phyloP scores from a whole-genome alignment of 208 protist genomes.

The Crithidia acanthocephali region DNA sequence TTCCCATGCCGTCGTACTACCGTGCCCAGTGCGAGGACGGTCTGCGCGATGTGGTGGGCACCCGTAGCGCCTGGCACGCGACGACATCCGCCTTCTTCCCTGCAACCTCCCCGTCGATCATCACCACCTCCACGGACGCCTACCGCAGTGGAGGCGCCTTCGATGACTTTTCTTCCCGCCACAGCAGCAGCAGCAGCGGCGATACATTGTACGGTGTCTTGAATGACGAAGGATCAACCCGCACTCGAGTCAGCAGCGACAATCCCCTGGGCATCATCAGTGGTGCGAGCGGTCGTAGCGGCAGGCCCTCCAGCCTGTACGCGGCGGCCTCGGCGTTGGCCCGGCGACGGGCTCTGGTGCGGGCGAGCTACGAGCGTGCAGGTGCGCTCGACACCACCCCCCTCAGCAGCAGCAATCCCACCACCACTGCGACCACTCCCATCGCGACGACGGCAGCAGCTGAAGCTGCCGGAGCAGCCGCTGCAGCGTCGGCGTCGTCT shows the following conservation, averaged over 20 bases:
- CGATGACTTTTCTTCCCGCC: background rate
- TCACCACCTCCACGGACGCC: background rate
- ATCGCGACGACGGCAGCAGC: background rate
- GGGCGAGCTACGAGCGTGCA: slow-evolving; percentile 14
- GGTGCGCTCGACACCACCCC: background rate
- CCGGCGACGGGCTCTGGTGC: slow-evolving; percentile 23
- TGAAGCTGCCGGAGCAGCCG: background rate
- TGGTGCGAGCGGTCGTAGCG: background rate
- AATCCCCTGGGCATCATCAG: too few species aligned
- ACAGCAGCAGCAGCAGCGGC: background rate
- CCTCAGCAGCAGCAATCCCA: background rate
- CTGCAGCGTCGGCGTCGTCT: background rate
- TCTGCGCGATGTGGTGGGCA: slow-evolving; percentile 18
- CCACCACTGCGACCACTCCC: background rate
- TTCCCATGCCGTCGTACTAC: slow-evolving; percentile 32
- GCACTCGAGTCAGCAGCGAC: too few species aligned
- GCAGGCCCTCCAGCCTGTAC: slow-evolving; percentile 11
- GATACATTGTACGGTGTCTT: background rate
- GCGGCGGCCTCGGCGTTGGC: slow-evolving; percentile 12
- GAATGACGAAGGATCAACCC: too few species aligned
- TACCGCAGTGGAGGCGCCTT: background rate
- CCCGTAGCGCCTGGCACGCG: slow-evolving; percentile 19
- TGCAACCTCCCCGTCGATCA: background rate
- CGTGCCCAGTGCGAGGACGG: slow-evolving; percentile 32
- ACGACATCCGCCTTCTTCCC: slow-evolving; percentile 30